Evolutionary conservation across 305 asterid species (phyloP), one percentile per base, ranked within the genome.

Genomic region (Fraxinus platypoda): DNA sequence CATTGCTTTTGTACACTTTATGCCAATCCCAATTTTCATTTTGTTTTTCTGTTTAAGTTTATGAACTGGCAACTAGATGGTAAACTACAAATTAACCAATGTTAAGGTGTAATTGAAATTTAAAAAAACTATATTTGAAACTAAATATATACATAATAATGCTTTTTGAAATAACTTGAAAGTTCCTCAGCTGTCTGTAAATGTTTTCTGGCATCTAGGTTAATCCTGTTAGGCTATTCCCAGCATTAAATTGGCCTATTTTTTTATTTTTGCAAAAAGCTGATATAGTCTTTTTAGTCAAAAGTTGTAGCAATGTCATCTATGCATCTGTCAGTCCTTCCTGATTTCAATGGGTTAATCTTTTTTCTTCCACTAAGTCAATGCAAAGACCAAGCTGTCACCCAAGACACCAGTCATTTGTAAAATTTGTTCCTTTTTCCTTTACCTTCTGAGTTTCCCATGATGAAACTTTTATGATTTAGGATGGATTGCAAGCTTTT

Each of bases 21-120:
- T 70, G 75, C 11, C 74, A 30, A 64, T 83, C 64, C 80, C 25
- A 49, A 66, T 79, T 79, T 46, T 23, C n/a, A n/a, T 49, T 19
- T 57, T 15, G 12, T 80, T 33, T 31, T 33, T 73, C 54, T 76
- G 33, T 76, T 19, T 37, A 17, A 0, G 28, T 83, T 74, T 74
- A 6, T 17, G 68, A 64, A 59, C 38, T 15, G 72, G 21, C 37
- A 49, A 6, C 35, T 54, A 43, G 31, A 73, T 43, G 37, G 66
- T 54, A 37, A 78, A 57, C 70, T 31, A 13, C 66, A 52, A 66
- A 37, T 38, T 64, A 83, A 76, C 68, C 76, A 72, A 59, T 49
- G 28, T 62, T 33, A 15, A 31, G 75, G 41, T 15, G 75, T 30
- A 26, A 11, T 66, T 66, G 75, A 15, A 28, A 15, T 31, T 28